Evolutionary conservation across 495 filamentous ascomycete species (phyloP).

Genomic region (Podospora conica): DNA sequence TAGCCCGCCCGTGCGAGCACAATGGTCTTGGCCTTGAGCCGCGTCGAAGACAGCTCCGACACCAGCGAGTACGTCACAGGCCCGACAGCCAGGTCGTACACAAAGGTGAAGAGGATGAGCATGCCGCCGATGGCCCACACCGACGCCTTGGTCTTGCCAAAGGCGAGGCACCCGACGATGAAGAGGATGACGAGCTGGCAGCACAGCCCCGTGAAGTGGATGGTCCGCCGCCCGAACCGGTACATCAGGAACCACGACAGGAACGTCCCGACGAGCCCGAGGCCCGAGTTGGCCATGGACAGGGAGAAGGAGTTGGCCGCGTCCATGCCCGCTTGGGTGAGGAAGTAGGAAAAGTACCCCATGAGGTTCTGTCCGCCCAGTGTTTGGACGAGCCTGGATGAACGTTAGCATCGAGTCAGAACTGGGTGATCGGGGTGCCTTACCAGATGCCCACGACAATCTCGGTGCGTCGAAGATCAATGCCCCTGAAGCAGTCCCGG

Average conservation of each 20-base stretch:
- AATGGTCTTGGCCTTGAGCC: conserved; percentile 35
- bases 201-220: conserved; percentile 34
- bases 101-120: conserved; percentile 37
- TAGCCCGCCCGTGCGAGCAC: conserved; percentile 32
- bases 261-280: conserved; percentile 39
- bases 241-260: conserved; percentile 36
- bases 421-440: no score
- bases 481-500: conserved; percentile 55
- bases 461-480: conserved; percentile 57
- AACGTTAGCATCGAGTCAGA: neutral
- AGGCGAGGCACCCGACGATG: conserved; percentile 30
- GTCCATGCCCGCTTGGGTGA: conserved; percentile 34
- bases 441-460: conserved; percentile 38
- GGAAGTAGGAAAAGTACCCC: conserved; percentile 34
- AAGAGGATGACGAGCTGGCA: conserved; percentile 25
- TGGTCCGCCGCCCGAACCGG: conserved; percentile 35
- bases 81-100: conserved; percentile 37
- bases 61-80: conserved; percentile 35
- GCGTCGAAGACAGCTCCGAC: conserved; percentile 34
- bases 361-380: neutral
- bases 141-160: conserved; percentile 14
- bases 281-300: conserved; percentile 31
- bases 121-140: conserved; percentile 31
- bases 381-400: neutral
- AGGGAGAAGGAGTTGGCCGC: conserved; percentile 23